Base-by-base conservation (phyloP, 306 rosid genomes). In the Cicer yamashitae region DNA sequence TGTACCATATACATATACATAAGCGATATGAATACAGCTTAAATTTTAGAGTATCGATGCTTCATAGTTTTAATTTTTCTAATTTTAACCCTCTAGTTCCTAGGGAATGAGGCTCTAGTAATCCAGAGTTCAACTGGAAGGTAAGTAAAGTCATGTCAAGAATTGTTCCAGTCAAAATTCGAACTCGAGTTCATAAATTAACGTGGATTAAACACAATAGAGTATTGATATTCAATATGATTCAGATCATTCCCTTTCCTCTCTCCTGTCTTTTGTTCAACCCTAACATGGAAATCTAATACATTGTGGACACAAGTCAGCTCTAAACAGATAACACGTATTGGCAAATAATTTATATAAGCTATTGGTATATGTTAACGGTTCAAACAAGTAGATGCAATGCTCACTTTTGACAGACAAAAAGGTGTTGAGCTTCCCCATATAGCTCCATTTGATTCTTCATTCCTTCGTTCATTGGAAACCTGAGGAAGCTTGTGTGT, bases 391-490 rank as follows among this genome's bases (percentile, higher is more conserved):
- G 70, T 79, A 52, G 71, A 20, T 73, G 77, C 65, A 54, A 56
- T 74, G 82, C 91, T 83, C 82, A 91, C 94, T 68, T 77, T 75
- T 66, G 89, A 84, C 67, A 46, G 82, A 38, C 44, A 76, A 73
- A 71, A 85, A 76, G 91, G 91, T 43, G 91, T 74, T 82, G 92
- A 77, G 66, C 82, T 76, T 76, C 80, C 88, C 91, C 85, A 45
- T 8, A 54, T 52, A 60, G 86, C 79, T 68, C 74, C 82, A 15
- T 59, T 79, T 15, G 61, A 77, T 54, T 82, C 90, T 64, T 79
- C 88, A 63, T 67, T 73, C 75, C 77, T 90, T 67, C 50, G 85
- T n/a, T 87, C 85, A 61, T 52, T 58, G 43, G 79, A 73, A 13
- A 45, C 53, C 45, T 78, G 84, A 2, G 82, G 74, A 80, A 53